phyloP scores from a whole-genome alignment of 768 basidiomycete genomes.

The Tulasnella sp. region DNA sequence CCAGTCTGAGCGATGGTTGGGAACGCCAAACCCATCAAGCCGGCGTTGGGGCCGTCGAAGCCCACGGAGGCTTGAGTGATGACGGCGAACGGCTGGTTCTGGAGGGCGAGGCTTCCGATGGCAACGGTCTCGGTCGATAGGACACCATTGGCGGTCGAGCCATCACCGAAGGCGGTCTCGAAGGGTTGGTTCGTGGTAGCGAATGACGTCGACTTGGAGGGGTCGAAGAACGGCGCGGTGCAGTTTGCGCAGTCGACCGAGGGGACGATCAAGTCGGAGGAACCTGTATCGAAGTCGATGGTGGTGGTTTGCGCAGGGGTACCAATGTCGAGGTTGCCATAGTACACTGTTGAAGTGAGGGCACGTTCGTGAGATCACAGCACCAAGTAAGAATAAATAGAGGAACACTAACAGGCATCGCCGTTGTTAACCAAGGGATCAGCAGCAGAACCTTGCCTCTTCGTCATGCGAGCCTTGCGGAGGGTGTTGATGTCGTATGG shows the following conservation, averaged over 20 bases:
- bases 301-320: slow-evolving; percentile 21
- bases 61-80: neutral
- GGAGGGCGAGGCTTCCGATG: neutral
- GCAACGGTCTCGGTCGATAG: slow-evolving; percentile 17
- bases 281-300: slow-evolving; percentile 36
- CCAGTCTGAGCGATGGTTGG: neutral
- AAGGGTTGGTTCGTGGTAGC: neutral
- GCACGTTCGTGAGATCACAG: neutral
- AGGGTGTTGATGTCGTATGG: neutral
- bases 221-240: neutral
- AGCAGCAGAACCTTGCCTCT: neutral
- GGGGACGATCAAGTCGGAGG: slow-evolving; percentile 1
- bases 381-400: neutral
- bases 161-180: neutral
- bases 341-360: neutral
- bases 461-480: neutral
- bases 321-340: neutral
- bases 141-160: neutral
- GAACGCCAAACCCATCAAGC: slow-evolving; percentile 11
- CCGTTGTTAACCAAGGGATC: neutral
- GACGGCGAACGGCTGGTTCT: slow-evolving; percentile 9
- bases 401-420: neutral
- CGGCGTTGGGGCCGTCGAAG: neutral
- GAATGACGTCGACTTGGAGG: neutral
- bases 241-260: neutral